Evolutionary conservation across 371 early-diverging fungal genomes (phyloP).

Genomic region (Syncephalastrum monosporum): DNA sequence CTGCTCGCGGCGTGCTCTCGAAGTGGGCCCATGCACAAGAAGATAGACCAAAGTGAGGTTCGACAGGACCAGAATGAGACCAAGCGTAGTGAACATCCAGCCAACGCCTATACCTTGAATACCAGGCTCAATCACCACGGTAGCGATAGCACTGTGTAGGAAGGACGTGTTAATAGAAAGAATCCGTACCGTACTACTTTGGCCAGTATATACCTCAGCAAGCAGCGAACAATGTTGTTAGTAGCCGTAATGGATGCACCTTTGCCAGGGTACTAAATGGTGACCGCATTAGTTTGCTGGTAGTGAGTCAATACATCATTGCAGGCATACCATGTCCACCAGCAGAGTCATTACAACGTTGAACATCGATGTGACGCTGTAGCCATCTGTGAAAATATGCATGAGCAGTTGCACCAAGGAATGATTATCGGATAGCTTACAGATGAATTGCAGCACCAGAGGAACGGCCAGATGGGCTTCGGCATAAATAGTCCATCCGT

Average conservation of each 20-base stretch:
- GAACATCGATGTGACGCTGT: constrained; percentile 13
- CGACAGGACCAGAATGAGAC: constrained; percentile 15
- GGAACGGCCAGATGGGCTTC: constrained; percentile 25
- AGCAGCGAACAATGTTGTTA: constrained; percentile 39
- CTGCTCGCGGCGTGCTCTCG: too few species aligned
- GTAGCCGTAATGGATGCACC: constrained; percentile 45
- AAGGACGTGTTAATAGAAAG: neutral
- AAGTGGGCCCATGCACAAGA: too few species aligned
- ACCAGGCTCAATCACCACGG: constrained; percentile 29
- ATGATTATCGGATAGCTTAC: constrained; percentile 15
- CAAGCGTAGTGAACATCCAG: constrained; percentile 36
- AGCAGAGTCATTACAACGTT: constrained; percentile 32
- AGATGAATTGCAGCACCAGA: constrained; percentile 30
- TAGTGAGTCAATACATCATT: too few species aligned
- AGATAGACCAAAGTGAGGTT: constrained; percentile 1
- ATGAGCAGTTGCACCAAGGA: neutral
- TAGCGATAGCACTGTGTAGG: constrained; percentile 22
- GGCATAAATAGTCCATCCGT: constrained; percentile 31
- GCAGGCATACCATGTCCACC: constrained; percentile 20
- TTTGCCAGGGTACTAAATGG: constrained; percentile 25
- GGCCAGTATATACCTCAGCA: constrained; percentile 28
- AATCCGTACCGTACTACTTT: neutral
- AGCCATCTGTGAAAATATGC: constrained; percentile 16
- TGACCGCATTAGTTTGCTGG: too few species aligned
- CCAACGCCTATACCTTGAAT: constrained; percentile 32